Conservation (phyloP, 345 rosid genomes). For the Rhizophora apiculata region DNA sequence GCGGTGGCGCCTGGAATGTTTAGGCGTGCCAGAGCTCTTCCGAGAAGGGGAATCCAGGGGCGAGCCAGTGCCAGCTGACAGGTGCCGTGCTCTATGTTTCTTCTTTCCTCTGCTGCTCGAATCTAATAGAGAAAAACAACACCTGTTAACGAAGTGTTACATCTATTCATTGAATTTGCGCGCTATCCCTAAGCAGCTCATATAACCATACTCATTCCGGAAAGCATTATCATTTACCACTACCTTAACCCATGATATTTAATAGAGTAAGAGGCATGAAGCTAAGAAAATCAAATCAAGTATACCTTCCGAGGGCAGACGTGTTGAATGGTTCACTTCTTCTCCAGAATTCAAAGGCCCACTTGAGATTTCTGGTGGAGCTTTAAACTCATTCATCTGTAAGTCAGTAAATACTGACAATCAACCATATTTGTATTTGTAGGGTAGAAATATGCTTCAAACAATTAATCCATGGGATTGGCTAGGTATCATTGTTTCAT, state of each 20-base stretch:
- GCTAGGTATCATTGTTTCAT: background rate
- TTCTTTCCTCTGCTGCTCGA: constrained; percentile 27
- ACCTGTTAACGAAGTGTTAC: background rate
- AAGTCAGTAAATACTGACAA: background rate
- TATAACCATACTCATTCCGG: too few species aligned
- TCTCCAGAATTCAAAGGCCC: constrained; percentile 12
- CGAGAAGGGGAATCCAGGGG: constrained; percentile 15
- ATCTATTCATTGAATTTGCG: background rate
- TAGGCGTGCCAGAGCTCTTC: constrained; percentile 26
- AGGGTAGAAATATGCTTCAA: background rate
- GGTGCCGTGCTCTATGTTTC: constrained; percentile 34
- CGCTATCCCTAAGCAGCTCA: background rate
- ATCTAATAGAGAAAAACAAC: constrained; percentile 18
- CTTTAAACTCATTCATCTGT: constrained; percentile 46
- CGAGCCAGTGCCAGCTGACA: constrained; percentile 7
- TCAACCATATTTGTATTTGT: background rate
- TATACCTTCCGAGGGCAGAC: constrained; percentile 26
- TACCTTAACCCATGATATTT: background rate
- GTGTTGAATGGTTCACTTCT: constrained; percentile 4
- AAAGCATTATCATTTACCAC: too few species aligned
- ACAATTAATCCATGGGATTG: background rate
- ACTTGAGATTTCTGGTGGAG: constrained; percentile 9
- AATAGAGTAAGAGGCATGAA: background rate
- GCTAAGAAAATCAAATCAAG: constrained; percentile 7
- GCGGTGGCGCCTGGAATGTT: constrained; percentile 34